Percentiles rank a stretch among this genome's conserved stretches.
These are phyloP conservation scores for Dryas integrifolia DNA, from an alignment of 331 rosid species.

Conservation along the genomic window DNA sequence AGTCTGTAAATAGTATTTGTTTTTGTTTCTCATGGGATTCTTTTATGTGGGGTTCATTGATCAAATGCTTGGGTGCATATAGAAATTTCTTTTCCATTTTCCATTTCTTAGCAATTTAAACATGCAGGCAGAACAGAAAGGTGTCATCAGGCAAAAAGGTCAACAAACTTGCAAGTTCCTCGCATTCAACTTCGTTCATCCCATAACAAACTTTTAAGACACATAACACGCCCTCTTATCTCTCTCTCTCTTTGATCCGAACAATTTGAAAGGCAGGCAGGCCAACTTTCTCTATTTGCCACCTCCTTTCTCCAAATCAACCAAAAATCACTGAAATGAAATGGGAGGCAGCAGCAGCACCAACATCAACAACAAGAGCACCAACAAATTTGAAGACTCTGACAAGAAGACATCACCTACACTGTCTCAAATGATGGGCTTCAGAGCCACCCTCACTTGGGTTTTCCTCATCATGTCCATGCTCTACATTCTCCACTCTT, in stretches of 20 bases:
- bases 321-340: not conserved
- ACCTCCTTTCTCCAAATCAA: constrained; percentile 7
- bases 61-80: too few species aligned
- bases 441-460: constrained; percentile 52
- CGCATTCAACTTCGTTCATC: constrained; percentile 44
- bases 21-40: too few species aligned
- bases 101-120: not conserved
- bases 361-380: constrained; percentile 5
- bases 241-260: constrained; percentile 41
- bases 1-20: too few species aligned
- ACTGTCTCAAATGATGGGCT: constrained; percentile 27
- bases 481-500: constrained; percentile 56
- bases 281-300: constrained; percentile 17
- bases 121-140: not conserved
- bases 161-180: constrained; percentile 27
- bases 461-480: constrained; percentile 38
- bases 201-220: constrained; percentile 34
- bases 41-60: too few species aligned
- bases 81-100: not conserved
- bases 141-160: constrained; percentile 7
- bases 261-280: constrained; percentile 30
- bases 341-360: constrained; percentile 20
- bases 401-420: constrained; percentile 2
- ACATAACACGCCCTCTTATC: constrained; percentile 17
- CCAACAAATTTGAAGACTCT: constrained; percentile 2